Evolutionary conservation across 78 protist species (phyloP).

Genomic region (Dictyostelium capitatum): DNA sequence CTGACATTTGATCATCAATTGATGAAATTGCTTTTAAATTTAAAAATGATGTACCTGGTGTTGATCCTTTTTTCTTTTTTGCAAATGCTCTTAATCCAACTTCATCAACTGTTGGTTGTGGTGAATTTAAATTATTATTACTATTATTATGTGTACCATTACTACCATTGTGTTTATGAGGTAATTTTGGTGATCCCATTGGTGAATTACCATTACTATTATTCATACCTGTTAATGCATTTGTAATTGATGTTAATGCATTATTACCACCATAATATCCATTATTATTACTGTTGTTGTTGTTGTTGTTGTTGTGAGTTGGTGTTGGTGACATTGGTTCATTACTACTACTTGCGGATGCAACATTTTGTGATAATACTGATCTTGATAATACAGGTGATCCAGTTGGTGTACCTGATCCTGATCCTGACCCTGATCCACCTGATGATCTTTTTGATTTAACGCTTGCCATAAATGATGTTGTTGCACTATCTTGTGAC

Average conservation of each 20-base stretch:
- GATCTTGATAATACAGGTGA: conserved; percentile 18
- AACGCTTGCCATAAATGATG: neutral
- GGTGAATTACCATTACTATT: neutral
- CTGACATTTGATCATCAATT: neutral
- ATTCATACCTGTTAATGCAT: neutral
- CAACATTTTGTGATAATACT: neutral
- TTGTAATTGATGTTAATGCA: conserved; percentile 9
- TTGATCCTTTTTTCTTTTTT: conserved; percentile 29
- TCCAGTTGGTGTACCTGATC: neutral
- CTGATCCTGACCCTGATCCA: conserved; percentile 1
- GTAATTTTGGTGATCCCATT: conserved; percentile 14
- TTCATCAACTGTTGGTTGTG: neutral
- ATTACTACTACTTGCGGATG: neutral
- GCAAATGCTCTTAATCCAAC: conserved; percentile 38
- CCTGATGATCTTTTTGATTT: conserved; percentile 18
- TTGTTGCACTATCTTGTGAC: neutral
- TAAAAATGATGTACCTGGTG: conserved; percentile 23
- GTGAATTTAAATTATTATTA: neutral
- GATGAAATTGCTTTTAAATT: conserved; percentile 17
- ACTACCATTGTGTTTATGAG: neutral
- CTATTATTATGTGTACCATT: neutral
- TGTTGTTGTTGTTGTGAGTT: too few relatives aligned
- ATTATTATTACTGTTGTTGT: too few relatives aligned
- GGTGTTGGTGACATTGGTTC: neutral
- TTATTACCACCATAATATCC: conserved; percentile 5